Evolutionary conservation across 2,329 filamentous ascomycete species (phyloP), one percentile per base, ranked within the genome.

Genomic region (Parafenestella ontariensis): DNA sequence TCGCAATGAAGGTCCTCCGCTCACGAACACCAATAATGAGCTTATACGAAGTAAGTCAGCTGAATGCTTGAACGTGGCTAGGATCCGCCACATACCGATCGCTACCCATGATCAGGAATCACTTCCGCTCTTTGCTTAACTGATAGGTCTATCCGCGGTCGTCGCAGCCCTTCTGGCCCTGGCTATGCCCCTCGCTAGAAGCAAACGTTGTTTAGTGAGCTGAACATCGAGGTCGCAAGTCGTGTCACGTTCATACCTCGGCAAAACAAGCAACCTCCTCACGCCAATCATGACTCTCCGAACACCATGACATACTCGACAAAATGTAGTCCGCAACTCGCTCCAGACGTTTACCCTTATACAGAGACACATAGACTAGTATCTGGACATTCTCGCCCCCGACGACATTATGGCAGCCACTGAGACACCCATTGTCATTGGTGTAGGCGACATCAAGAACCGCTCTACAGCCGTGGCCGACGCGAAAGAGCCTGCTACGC

Each of bases 391-490:
- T 15, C 3, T 15, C 21, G 10, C 4, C 9, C 10, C 10, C 20
- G 15, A 13, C 21, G 15, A 23, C 18, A 46, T 23, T 10, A 51
- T 59, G 52, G 23, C 44, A 3, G 29, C 31, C 9, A 15, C 17
- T 17, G 48, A 55, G 56, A 65, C 54, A 11, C 87, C 87, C 0
- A 74, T 89, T 20, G 81, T 89, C 24, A 79, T 89, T 45, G 87
- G 86, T 26, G 83, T 89, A 0, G 86, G 80, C 49, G 87, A 89
- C 64, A 72, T 87, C 56, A 82, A 83, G 54, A 88, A 89, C 66
- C 80, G 81, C 44, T 83, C 83, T 2, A 76, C 76, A 24, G 73
- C 75, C 24, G 54, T 82, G 4, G 74, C 80, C 55, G 79, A 85
- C 68, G 84, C 85, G 7, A 77, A 82, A 24, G 86, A 89, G 64